A percentile compares a stretch with the other conserved stretches of the same genome.
Conservation (phyloP, 495 filamentous ascomycete genomes). For the Annulohypoxylon bovei region DNA sequence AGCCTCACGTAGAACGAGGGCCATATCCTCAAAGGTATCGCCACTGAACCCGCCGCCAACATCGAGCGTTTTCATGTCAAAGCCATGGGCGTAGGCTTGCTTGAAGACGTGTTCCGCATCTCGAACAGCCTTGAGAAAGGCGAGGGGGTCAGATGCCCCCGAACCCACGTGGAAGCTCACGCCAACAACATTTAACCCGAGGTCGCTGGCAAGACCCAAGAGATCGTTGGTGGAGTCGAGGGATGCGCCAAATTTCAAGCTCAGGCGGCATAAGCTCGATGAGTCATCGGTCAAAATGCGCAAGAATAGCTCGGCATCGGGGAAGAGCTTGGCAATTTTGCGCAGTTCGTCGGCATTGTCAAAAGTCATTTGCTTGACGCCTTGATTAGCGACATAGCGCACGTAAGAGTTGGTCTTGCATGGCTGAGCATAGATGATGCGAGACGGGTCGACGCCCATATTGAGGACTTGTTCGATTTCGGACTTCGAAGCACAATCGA, state of each 20-base stretch:
- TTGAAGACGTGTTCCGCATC: slow-evolving; percentile 92
- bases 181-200: slow-evolving; percentile 95
- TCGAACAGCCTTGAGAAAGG: slow-evolving; percentile 87
- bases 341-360: slow-evolving; percentile 98
- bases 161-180: slow-evolving; percentile 99
- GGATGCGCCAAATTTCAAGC: slow-evolving; percentile 95
- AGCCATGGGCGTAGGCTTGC: slow-evolving; percentile 80
- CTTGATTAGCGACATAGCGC: slow-evolving; percentile 81
- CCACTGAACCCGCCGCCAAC: slow-evolving; percentile 92
- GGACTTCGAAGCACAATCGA: slow-evolving; percentile 96
- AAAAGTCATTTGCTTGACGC: slow-evolving; percentile 98
- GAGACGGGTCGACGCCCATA: slow-evolving; percentile 84
- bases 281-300: slow-evolving; percentile 97
- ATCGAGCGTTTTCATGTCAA: slow-evolving; percentile 84
- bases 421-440: slow-evolving; percentile 98
- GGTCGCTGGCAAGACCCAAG: slow-evolving; percentile 79
- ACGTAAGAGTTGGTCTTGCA: slow-evolving; percentile 99
- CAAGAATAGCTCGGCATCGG: slow-evolving; percentile 88
- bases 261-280: slow-evolving; percentile 89
- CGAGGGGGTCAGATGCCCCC: slow-evolving; percentile 87
- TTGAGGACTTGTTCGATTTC: slow-evolving; percentile 92
- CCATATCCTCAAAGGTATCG: slow-evolving; percentile 92
- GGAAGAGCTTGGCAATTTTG: slow-evolving; percentile 93
- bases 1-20: slow-evolving; percentile 78
- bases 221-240: slow-evolving; percentile 81